Evolutionary conservation across 345 rosid species (phyloP).

Genomic region (Linum tenue): DNA sequence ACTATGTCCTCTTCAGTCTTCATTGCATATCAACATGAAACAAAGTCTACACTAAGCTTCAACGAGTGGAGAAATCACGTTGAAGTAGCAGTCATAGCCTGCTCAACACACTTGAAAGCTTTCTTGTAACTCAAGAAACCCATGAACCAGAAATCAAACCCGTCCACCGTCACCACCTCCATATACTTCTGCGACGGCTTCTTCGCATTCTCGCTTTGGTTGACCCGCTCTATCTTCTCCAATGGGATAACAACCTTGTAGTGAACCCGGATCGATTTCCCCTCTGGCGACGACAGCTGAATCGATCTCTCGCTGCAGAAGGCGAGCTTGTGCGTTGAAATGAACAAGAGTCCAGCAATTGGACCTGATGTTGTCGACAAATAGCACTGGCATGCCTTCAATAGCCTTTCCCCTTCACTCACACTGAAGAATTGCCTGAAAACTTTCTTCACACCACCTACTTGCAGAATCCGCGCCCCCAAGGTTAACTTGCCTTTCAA

Average conservation of each 20-base stretch:
- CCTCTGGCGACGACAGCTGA: constrained; percentile 25
- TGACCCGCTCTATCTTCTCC: constrained; percentile 41
- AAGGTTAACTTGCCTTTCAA: constrained; percentile 40
- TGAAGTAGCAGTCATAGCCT: constrained; percentile 12
- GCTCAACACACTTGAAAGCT: constrained; percentile 50
- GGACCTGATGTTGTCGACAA: constrained; percentile 43
- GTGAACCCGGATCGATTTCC: constrained; percentile 25
- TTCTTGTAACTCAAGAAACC: constrained; percentile 69
- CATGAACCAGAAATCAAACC: constrained; percentile 88
- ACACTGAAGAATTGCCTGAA: constrained; percentile 33
- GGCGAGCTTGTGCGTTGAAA: constrained; percentile 32
- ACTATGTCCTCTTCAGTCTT: too few relatives aligned
- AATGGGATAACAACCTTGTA: constrained; percentile 54
- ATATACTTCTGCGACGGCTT: constrained; percentile 64
- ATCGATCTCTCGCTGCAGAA: constrained; percentile 46
- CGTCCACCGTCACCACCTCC: constrained; percentile 55
- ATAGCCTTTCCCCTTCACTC: constrained; percentile 31
- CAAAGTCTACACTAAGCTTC: too few relatives aligned
- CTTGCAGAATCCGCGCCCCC: constrained; percentile 34
- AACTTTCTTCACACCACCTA: constrained; percentile 36
- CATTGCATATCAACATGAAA: too few relatives aligned
- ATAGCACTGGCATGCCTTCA: constrained; percentile 41
- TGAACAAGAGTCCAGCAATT: constrained; percentile 41
- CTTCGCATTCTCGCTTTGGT: constrained; percentile 44
- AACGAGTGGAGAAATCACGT: too few relatives aligned